Conservation (phyloP, 352 stramenopile genomes). For the Phytophthora niederhauseri region DNA sequence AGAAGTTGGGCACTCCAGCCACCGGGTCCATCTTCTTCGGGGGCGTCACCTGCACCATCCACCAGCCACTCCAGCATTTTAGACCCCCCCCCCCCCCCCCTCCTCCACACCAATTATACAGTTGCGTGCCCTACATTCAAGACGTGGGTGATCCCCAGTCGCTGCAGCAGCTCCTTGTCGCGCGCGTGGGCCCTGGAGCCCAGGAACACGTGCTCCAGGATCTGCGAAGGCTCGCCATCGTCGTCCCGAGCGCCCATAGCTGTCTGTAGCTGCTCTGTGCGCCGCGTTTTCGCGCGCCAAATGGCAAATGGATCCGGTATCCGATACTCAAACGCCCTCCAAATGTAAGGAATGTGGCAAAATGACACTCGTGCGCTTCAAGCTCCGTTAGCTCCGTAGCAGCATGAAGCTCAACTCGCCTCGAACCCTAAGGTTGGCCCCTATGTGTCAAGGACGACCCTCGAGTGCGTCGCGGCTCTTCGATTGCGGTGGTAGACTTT, state of each 20-base stretch:
- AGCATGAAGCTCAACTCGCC: background rate
- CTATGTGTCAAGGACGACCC: constrained; percentile 4
- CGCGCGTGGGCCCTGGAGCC: constrained; percentile 70
- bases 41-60: constrained; percentile 67
- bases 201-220: constrained; percentile 80
- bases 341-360: background rate
- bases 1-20: constrained; percentile 91
- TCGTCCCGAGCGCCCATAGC: constrained; percentile 19
- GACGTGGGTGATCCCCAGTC: constrained; percentile 80
- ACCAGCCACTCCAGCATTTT: background rate
- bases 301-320: constrained; percentile 1
- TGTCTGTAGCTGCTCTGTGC: background rate
- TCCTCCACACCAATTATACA: too few species aligned
- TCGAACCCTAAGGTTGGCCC: background rate
- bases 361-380: background rate
- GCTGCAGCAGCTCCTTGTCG: constrained; percentile 60
- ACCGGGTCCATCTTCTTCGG: constrained; percentile 79
- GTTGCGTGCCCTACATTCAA: constrained; percentile 62
- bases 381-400: background rate
- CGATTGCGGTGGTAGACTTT: background rate
- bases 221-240: constrained; percentile 52
- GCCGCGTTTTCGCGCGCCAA: constrained; percentile 9
- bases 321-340: background rate
- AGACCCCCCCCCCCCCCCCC: background rate
- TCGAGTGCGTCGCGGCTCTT: constrained; percentile 24